phyloP scores from a whole-genome alignment of 2,329 filamentous ascomycete genomes.

The Colletotrichum magnum region DNA sequence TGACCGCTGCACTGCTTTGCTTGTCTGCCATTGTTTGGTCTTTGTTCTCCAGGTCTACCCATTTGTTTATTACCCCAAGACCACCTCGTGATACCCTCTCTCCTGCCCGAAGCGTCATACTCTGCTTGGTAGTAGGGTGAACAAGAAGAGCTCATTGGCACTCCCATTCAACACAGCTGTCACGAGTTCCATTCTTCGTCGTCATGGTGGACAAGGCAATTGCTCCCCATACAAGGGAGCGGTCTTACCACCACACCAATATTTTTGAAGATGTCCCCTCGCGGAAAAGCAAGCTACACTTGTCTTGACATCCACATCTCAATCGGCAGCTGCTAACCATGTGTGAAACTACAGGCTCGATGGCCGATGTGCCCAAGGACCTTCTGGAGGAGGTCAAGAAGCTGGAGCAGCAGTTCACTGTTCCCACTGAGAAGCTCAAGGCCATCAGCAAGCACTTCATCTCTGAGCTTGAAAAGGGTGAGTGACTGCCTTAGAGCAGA shows the following conservation, averaged over 20 bases:
- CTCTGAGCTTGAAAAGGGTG: conserved; percentile 87
- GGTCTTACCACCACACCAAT: conserved; percentile 39
- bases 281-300: conserved; percentile 35
- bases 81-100: conserved; percentile 24
- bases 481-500: conserved; percentile 42
- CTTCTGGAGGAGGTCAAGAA: conserved; percentile 84
- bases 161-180: conserved; percentile 14
- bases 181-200: conserved; percentile 19
- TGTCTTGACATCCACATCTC: conserved; percentile 1
- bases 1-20: conserved; percentile 26
- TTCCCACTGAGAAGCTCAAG: conserved; percentile 86
- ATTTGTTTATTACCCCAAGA: conserved; percentile 9
- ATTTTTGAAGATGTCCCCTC: conserved; percentile 29
- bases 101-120: neutral
- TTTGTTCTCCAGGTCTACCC: conserved; percentile 19
- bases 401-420: conserved; percentile 87
- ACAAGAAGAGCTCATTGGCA: conserved; percentile 10
- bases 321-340: conserved; percentile 25
- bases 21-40: conserved; percentile 31
- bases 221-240: conserved; percentile 40
- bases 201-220: conserved; percentile 39
- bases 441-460: conserved; percentile 92
- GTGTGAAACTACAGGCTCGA: conserved; percentile 74
- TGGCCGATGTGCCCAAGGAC: conserved; percentile 91
- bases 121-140: neutral